Evolutionary conservation across 2,329 filamentous ascomycete species (phyloP).

Genomic region (Penicillium occitanis): DNA sequence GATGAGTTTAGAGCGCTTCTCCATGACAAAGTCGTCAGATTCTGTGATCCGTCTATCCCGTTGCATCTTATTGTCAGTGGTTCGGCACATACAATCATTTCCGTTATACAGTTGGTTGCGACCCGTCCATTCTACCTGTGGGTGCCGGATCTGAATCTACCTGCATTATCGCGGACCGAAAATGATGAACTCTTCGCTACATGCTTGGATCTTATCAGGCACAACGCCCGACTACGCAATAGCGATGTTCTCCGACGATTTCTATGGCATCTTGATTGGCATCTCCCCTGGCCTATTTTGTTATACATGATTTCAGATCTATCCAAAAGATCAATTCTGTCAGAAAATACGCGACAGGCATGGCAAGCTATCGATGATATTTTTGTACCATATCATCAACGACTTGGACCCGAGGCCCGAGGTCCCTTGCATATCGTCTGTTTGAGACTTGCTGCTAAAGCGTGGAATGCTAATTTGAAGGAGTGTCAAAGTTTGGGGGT

Average conservation of each 20-base stretch:
- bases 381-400: conserved; percentile 9
- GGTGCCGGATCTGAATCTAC: conserved; percentile 3
- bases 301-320: conserved; percentile 11
- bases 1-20: conserved; percentile 54
- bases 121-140: conserved; percentile 58
- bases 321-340: conserved; percentile 8
- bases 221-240: conserved; percentile 6
- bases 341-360: conserved; percentile 6
- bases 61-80: conserved; percentile 69
- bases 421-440: conserved; percentile 15
- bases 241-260: not conserved
- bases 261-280: conserved; percentile 18
- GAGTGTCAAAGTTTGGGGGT: conserved; percentile 8
- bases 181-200: conserved; percentile 10
- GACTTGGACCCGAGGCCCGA: conserved; percentile 10
- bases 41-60: conserved; percentile 53
- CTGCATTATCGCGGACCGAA: conserved; percentile 1
- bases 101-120: conserved; percentile 73
- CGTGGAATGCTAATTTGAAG: conserved; percentile 8
- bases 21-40: conserved; percentile 56
- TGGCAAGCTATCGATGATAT: conserved; percentile 10
- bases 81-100: conserved; percentile 68
- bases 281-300: conserved; percentile 16
- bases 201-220: conserved; percentile 10
- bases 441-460: conserved; percentile 15